Evolutionary conservation across 2,329 filamentous ascomycete genomes (phyloP), one percentile per base, ranked within the genome.

Genomic region (Monosporascus sp.): DNA sequence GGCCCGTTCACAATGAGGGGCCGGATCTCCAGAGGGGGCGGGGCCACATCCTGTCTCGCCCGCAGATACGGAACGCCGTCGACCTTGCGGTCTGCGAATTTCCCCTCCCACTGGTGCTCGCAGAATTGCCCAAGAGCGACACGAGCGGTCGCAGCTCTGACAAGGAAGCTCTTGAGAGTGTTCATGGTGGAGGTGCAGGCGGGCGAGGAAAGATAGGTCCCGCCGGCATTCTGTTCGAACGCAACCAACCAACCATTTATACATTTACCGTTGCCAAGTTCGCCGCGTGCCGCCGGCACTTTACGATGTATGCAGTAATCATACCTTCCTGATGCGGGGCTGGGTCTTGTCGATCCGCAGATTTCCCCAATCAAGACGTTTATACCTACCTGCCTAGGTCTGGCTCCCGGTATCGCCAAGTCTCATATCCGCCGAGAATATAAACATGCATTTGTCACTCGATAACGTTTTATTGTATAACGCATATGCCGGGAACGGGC

Each of bases 1-100:
- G 61, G 62, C 14, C 65, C 65, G 41, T 59, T 67, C n/a, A 66
- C 60, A 41, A 65, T 67, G 48, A 67, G 62, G 20, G 65, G 64
- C 38, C 56, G 59, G 41, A 67, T 67, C 11, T 67, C 65, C 11
- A 67, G 61, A 42, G 63, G 62, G 9, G 65, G 65, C 17, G 63
- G 56, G 20, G 55, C 51, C 20, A 56, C 55, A 44, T 60, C 46
- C 50, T 62, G 57, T 41, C 53, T 56, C 39, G 48, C 57, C 34
- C 54, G 54, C 2, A 63, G 42, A 46, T 60, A 58, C 25, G 60
- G 57, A 14, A 60, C 55, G 20, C 57, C 56, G 47, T 59, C 59
- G 24, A 61, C 48, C 15, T 59, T 54, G 27, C 60, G 57, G 14
- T 58, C 48, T 27, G 64, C 62, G 45, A 65, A 66, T 27, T 56